phyloP scores from a whole-genome alignment of 1,284 basidiomycete genomes.

The Austropuccinia psidii region DNA sequence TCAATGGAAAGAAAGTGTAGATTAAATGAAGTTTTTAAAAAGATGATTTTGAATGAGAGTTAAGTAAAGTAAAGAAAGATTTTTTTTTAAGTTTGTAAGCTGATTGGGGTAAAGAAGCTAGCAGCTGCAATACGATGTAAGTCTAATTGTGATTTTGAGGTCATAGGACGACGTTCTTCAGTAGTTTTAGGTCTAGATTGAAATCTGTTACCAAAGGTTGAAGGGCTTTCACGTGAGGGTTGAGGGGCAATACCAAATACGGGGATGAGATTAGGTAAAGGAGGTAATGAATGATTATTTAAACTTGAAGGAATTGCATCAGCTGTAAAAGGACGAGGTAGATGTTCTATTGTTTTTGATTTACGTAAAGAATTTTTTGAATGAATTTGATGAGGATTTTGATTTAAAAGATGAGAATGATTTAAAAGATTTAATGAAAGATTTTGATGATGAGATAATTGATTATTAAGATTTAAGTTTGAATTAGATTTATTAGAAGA shows the following conservation, averaged over 20 bases:
- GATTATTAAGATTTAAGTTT: conserved; percentile 6
- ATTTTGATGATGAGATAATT: conserved; percentile 26
- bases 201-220: conserved; percentile 19
- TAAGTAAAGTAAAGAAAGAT: too few species aligned
- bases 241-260: conserved; percentile 34
- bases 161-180: conserved; percentile 30
- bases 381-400: not conserved
- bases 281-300: not conserved
- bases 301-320: not conserved
- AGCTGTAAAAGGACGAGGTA: conserved; percentile 28
- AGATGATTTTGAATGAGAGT: too few species aligned
- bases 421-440: too few species aligned
- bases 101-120: conserved; percentile 21
- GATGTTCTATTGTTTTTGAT: conserved; percentile 32
- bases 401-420: not conserved
- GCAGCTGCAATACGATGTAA: conserved; percentile 32
- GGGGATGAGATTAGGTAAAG: conserved; percentile 14
- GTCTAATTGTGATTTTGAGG: conserved; percentile 28
- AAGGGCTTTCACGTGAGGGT: conserved; percentile 29
- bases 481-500: conserved; percentile 17
- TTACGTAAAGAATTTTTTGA: conserved; percentile 5
- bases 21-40: too few species aligned
- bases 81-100: too few species aligned
- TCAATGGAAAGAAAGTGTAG: too few species aligned
- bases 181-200: conserved; percentile 30